Conservation (phyloP, 352 stramenopile species). For the Phytophthora kernoviae region DNA sequence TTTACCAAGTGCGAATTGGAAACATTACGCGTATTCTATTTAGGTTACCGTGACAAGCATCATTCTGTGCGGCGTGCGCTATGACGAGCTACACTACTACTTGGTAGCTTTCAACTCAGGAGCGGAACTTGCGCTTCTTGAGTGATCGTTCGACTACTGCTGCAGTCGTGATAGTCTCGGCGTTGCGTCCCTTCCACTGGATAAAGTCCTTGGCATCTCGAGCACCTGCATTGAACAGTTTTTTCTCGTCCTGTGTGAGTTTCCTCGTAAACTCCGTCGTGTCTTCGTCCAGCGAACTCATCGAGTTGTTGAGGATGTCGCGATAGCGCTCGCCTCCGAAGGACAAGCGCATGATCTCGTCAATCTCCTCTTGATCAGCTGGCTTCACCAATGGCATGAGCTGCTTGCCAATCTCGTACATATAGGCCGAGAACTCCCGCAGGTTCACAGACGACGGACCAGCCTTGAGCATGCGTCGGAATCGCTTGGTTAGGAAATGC, state of each 20-base stretch:
- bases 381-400: slow-evolving; percentile 60
- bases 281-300: slow-evolving; percentile 85
- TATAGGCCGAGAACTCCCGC: slow-evolving; percentile 75
- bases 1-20: too few relatives aligned
- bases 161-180: slow-evolving; percentile 64
- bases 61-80: too few relatives aligned
- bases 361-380: slow-evolving; percentile 55
- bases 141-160: slow-evolving; percentile 59
- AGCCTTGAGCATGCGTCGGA: slow-evolving; percentile 83
- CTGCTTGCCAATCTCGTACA: slow-evolving; percentile 72
- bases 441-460: slow-evolving; percentile 76
- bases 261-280: slow-evolving; percentile 84
- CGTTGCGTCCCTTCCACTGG: slow-evolving; percentile 75
- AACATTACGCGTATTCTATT: too few relatives aligned
- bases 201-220: slow-evolving; percentile 77
- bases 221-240: slow-evolving; percentile 67
- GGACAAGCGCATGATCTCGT: slow-evolving; percentile 79
- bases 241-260: slow-evolving; percentile 72
- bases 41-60: too few relatives aligned
- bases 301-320: slow-evolving; percentile 81
- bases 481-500: slow-evolving; percentile 70
- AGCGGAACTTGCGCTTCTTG: slow-evolving; percentile 64
- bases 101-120: slow-evolving; percentile 4
- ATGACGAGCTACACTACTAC: too few relatives aligned
- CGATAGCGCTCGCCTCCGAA: slow-evolving; percentile 82